Percentiles rank a stretch among this genome's conserved stretches.
Evolutionary conservation across 352 stramenopile genomes (phyloP).

Genomic region (Discostella stelligera): DNA sequence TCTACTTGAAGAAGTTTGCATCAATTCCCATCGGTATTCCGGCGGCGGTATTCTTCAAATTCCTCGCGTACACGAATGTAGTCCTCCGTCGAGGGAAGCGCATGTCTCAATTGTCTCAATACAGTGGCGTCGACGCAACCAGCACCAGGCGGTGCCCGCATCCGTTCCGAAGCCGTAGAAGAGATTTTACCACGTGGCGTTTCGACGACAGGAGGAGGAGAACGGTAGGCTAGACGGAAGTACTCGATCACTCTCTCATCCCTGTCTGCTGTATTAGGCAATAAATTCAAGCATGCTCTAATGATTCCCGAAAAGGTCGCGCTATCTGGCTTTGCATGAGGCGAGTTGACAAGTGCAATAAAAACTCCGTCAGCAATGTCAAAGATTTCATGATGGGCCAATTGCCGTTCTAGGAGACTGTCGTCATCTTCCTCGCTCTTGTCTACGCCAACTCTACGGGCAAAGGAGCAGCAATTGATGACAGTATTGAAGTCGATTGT

Average conservation of each 20-base stretch:
- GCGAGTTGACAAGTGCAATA: constrained; percentile 16
- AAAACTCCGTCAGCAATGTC: constrained; percentile 29
- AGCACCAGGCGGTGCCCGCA: constrained; percentile 25
- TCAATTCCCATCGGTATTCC: constrained; percentile 17
- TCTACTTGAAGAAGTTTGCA: neutral
- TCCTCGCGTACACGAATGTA: constrained; percentile 50
- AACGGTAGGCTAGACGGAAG: constrained; percentile 40
- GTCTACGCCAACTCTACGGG: constrained; percentile 25
- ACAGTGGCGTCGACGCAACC: constrained; percentile 46
- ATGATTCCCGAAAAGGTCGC: constrained; percentile 45
- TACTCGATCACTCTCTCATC: constrained; percentile 34
- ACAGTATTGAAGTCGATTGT: constrained; percentile 50
- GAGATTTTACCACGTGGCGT: constrained; percentile 1
- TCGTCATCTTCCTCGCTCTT: constrained; percentile 29
- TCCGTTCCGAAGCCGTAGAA: constrained; percentile 23
- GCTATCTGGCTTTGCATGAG: constrained; percentile 29
- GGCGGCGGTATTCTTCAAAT: constrained; percentile 35
- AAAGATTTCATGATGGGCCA: constrained; percentile 25
- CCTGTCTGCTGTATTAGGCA: constrained; percentile 40
- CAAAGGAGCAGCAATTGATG: constrained; percentile 49
- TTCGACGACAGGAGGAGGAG: constrained; percentile 8
- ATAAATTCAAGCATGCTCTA: constrained; percentile 30
- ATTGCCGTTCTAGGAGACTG: constrained; percentile 13
- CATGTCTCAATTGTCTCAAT: constrained; percentile 39
- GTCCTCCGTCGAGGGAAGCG: constrained; percentile 33